Base-by-base conservation (phyloP, 805 yeast genomes). In the Wickerhamiella bombiphila region DNA sequence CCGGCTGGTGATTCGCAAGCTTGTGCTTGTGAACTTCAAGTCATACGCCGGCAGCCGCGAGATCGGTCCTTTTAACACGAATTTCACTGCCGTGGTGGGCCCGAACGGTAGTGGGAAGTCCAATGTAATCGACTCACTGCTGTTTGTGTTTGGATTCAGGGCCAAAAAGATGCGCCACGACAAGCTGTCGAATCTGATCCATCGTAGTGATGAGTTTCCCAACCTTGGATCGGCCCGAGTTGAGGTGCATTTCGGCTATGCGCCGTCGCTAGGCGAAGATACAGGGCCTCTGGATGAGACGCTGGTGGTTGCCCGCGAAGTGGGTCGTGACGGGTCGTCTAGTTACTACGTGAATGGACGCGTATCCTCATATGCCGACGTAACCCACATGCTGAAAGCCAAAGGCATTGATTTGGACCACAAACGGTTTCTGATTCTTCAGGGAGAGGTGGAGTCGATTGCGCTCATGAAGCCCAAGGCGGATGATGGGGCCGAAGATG, bases 401-500 rank as follows among this genome's bases (percentile, higher is more conserved):
- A 74, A 83, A 53, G 98, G 97, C 4, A 80, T 91, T 41, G 98
- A 91, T 57, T 65, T 91, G 44, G 93, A 86, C 48, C 98, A 91
- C 58, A 91, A 91, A 54, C 68, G 99, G 49, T 91, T 91, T 51
- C 66, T 91, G 49, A 93, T 91, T 53, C 63, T 91, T 32, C 99
- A 91, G 60, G 99, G 99, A 55, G 99, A 91, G 56, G 98, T 91
- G 31, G 99, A 91, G 61, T 78, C 86, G 46, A 91, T 91, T 52
- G 96, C 98, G 0, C 96, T 91, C 56, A 93, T 91, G 99, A 88
- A 88, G 54, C 80, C 99, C 8, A 91, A 88, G 53, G 97, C 96
- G 0, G 96, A 91, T 51, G 72, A 66, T 36, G 94, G 82, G 37
- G 74, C 74, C 45, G 97, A 88, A 50, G 97, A 91, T 54, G 99